Percentiles rank a stretch among this genome's conserved stretches.
Evolutionary conservation across 208 protist species (phyloP).

Genomic region (Kentomonas sorsogonicus): DNA sequence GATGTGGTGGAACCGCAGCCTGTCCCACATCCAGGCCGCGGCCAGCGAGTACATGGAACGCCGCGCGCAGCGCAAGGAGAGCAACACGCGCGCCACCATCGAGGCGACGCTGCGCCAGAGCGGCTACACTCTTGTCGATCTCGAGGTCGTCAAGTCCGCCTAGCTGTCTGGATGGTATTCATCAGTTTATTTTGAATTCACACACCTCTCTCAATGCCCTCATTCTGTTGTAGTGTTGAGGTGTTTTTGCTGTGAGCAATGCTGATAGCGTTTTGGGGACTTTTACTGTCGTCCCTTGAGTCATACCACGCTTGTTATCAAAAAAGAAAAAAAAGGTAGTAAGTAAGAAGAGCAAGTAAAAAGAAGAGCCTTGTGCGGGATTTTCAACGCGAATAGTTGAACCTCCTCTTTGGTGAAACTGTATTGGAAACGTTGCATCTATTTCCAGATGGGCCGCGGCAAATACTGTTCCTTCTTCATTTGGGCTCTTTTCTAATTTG

Average conservation of each 20-base stretch:
- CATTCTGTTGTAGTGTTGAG: not conserved
- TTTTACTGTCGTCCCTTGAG: too few relatives aligned
- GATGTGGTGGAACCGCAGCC: constrained; percentile 78
- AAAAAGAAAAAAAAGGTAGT: too few relatives aligned
- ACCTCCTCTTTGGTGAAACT: too few relatives aligned
- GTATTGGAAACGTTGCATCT: too few relatives aligned
- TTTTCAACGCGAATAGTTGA: too few relatives aligned
- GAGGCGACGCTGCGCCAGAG: constrained; percentile 38
- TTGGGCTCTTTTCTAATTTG: not conserved
- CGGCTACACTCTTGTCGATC: constrained; percentile 52
- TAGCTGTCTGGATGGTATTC: not conserved
- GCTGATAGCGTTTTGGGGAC: too few relatives aligned
- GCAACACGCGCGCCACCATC: constrained; percentile 36
- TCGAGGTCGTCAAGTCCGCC: constrained; percentile 17
- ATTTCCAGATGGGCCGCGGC: too few relatives aligned
- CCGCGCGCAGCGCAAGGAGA: constrained; percentile 35
- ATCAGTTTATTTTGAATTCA: not conserved
- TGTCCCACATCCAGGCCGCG: constrained; percentile 67
- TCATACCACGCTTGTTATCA: too few relatives aligned
- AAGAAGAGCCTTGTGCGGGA: too few relatives aligned
- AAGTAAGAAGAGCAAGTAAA: too few relatives aligned
- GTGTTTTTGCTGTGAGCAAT: too few relatives aligned
- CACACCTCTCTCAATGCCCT: not conserved
- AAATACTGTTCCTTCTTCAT: not conserved
- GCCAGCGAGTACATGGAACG: constrained; percentile 24